Evolutionary conservation across 2,329 filamentous ascomycete species (phyloP).

Genomic region (Ophiocordyceps camponoti-leonardi): DNA sequence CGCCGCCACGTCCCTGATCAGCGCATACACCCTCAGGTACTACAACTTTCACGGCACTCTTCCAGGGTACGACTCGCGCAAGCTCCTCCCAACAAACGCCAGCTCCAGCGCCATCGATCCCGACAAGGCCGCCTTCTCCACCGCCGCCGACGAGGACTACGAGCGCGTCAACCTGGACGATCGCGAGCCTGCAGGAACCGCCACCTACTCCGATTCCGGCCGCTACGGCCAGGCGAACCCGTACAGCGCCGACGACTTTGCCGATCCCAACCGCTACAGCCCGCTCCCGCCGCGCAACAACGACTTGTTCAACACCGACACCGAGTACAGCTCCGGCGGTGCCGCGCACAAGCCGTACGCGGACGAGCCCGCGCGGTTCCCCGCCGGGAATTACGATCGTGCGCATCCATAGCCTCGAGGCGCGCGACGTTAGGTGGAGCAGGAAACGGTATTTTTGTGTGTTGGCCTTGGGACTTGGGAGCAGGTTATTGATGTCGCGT

Average conservation of each 20-base stretch:
- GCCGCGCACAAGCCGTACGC: conserved; percentile 25
- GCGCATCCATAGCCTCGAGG: conserved; percentile 15
- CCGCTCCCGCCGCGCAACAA: conserved; percentile 18
- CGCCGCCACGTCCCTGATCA: conserved; percentile 33
- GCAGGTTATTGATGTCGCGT: background rate
- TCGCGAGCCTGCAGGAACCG: conserved; percentile 21
- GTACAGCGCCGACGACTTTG: conserved; percentile 20
- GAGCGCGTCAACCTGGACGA: conserved; percentile 42
- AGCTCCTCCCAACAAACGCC: conserved; percentile 15
- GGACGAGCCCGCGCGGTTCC: conserved; percentile 35
- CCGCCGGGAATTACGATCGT: conserved; percentile 38
- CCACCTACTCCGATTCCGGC: conserved; percentile 11
- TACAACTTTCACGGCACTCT: conserved; percentile 44
- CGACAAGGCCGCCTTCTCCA: conserved; percentile 52
- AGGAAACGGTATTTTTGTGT: background rate
- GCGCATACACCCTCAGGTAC: conserved; percentile 42
- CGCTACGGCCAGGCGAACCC: conserved; percentile 20
- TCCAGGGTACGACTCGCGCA: conserved; percentile 39
- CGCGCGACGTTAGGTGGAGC: background rate
- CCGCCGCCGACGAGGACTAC: conserved; percentile 49
- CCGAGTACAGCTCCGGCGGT: conserved; percentile 26
- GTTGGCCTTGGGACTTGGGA: too few species aligned
- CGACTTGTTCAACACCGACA: conserved; percentile 32
- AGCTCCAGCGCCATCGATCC: conserved; percentile 40
- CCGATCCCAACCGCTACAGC: conserved; percentile 22